Evolutionary conservation across 345 rosid species (phyloP).

Genomic region (Melaleuca quinquenervia): DNA sequence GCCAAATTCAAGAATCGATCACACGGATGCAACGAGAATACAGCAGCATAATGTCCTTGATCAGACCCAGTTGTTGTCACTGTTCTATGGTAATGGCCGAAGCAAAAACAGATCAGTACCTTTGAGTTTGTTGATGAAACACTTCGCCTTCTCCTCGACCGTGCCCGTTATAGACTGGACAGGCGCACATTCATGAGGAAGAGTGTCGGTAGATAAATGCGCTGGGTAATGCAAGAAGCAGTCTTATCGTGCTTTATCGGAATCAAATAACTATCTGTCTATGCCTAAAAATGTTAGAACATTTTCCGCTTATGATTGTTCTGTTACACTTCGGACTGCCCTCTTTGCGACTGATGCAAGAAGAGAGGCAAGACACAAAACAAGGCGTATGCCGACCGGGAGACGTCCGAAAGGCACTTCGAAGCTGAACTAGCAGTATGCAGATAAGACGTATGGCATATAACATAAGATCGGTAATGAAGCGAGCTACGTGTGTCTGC

Average conservation of each 20-base stretch:
- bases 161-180: slow-evolving; percentile 10
- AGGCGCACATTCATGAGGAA: background rate
- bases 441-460: background rate
- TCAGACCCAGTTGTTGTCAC: background rate
- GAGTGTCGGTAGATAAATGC: background rate
- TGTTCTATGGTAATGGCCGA: background rate
- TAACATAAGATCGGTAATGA: background rate
- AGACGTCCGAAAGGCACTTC: background rate
- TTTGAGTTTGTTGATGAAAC: slow-evolving; percentile 24
- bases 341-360: background rate
- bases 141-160: slow-evolving; percentile 21
- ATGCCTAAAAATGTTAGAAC: background rate
- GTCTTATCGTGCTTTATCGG: background rate
- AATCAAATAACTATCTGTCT: background rate
- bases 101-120: slow-evolving; percentile 1
- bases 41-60: background rate
- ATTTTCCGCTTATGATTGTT: background rate
- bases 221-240: background rate
- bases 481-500: background rate
- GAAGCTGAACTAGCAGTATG: background rate
- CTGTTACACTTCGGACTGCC: background rate
- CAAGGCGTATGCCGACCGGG: background rate
- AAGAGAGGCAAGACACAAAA: background rate
- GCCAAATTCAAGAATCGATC: background rate
- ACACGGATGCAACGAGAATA: background rate